Conservation (phyloP, 441 rosid species). For the Populus hybrid region DNA sequence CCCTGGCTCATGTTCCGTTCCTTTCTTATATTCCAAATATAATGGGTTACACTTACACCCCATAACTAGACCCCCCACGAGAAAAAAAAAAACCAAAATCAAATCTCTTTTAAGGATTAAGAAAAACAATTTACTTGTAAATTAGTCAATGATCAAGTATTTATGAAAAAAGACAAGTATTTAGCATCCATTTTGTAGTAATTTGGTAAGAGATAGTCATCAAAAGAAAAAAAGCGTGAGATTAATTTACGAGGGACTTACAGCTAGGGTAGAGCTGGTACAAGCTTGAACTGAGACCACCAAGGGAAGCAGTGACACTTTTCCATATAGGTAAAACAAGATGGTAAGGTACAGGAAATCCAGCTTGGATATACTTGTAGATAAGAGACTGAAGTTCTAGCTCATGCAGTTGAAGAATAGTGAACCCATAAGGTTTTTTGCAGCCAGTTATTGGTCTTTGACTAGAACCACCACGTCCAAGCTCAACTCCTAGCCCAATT, state of each 20-base stretch:
- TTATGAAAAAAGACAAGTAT: neutral
- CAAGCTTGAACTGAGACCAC: conserved; percentile 21
- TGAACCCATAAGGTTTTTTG: conserved; percentile 27
- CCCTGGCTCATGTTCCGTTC: conserved; percentile 46
- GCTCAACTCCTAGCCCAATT: conserved; percentile 38
- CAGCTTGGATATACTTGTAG: conserved; percentile 42
- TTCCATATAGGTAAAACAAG: conserved; percentile 47
- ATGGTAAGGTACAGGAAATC: conserved; percentile 39
- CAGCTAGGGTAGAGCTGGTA: conserved; percentile 35
- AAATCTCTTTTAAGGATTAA: neutral
- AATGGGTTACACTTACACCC: conserved; percentile 7
- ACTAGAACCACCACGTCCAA: conserved; percentile 30
- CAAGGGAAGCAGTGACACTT: conserved; percentile 29
- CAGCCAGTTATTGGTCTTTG: neutral
- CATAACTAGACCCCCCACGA: conserved; percentile 12
- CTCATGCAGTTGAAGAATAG: conserved; percentile 47
- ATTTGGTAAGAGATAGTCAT: neutral
- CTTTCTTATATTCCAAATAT: conserved; percentile 28
- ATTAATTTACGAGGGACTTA: conserved; percentile 20
- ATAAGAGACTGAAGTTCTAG: conserved; percentile 47
- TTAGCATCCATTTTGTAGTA: neutral
- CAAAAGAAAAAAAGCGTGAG: neutral
- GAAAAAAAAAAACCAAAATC: neutral
- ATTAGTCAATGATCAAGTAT: neutral
- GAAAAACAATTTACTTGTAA: neutral